Evolutionary conservation across 768 basidiomycete genomes (phyloP), one percentile per base, ranked within the genome.

Genomic region (Mycena capillaripes): DNA sequence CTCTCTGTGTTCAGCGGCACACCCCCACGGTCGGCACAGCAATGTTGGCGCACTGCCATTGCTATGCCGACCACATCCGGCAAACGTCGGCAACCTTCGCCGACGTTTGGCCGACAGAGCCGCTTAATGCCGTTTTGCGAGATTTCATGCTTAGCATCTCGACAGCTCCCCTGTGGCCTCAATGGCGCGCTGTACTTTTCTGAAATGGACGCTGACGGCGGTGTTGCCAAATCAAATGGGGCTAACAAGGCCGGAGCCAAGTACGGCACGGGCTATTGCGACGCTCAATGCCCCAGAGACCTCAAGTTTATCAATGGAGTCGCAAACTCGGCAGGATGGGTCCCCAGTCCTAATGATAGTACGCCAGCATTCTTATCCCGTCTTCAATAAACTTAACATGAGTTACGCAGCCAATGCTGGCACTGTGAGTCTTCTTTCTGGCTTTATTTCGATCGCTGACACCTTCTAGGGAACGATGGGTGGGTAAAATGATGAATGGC

Each of bases 121-220:
- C n/a, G n/a, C n/a, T n/a, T n/a, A n/a, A n/a, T n/a, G n/a, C n/a
- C n/a, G 3, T 38, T 38, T 48, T 25, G 46, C 46, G 6, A 48
- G 46, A 48, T 25, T 23, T 23, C 46, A 48, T 10, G 6, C 46
- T 48, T 8, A 48, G 11, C 6, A 1, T 48, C 9, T 48, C n/a
- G n/a, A n/a, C n/a, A 48, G 46, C 46, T 48, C 3, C 46, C 46
- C 9, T 48, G 46, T 25, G 46, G n/a, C 19, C 42, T 44, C 42
- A 44, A 44, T 44, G 42, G 42, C 19, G 42, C 42, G 16, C 42
- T 44, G 6, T 48, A 48, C 46, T 48, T 48, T 2, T 21, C 23
- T 5, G 84, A 87, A 79, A 91, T 90, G 89, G 89, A 87, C 75
- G 84, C 84, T 9, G 46, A 48, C 23, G 46, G 46, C 14, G 46